Conservation (phyloP, 2,329 filamentous ascomycete genomes). For the Xylariaceae sp. region DNA sequence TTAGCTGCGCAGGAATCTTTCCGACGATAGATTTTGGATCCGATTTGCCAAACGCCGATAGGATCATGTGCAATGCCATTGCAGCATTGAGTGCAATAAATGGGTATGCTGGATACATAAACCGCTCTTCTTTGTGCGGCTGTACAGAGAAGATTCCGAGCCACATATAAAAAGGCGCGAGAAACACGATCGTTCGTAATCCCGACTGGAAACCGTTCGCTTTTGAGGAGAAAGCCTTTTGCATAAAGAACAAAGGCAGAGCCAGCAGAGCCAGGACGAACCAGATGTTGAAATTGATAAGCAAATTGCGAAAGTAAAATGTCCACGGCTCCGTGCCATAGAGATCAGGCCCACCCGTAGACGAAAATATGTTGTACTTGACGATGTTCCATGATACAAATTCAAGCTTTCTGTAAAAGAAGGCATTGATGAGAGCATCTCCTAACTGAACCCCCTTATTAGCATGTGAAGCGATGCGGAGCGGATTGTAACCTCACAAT, state of each 20-base stretch:
- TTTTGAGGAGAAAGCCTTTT: slow-evolving; percentile 61
- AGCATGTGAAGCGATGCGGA: background rate
- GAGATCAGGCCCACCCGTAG: slow-evolving; percentile 77
- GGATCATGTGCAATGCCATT: slow-evolving; percentile 73
- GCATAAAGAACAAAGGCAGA: slow-evolving; percentile 70
- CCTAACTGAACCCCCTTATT: slow-evolving; percentile 45
- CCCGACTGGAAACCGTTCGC: slow-evolving; percentile 63
- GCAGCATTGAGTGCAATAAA: slow-evolving; percentile 86
- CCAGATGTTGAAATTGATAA: slow-evolving; percentile 95
- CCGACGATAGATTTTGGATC: slow-evolving; percentile 63
- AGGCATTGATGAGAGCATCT: slow-evolving; percentile 70
- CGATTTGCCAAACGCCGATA: slow-evolving; percentile 68
- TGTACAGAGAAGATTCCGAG: slow-evolving; percentile 85
- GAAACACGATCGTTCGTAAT: slow-evolving; percentile 71
- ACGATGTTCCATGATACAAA: slow-evolving; percentile 90
- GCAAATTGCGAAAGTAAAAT: slow-evolving; percentile 88
- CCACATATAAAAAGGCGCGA: slow-evolving; percentile 91
- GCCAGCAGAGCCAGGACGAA: slow-evolving; percentile 73
- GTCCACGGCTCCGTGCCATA: slow-evolving; percentile 97
- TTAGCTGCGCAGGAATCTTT: slow-evolving; percentile 71
- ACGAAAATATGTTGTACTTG: slow-evolving; percentile 89
- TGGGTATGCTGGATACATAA: slow-evolving; percentile 97
- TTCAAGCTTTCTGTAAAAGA: slow-evolving; percentile 77
- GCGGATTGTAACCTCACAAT: slow-evolving; percentile 50
- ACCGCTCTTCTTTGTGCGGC: slow-evolving; percentile 95